Evolutionary conservation across 257 asterid genomes (phyloP).

Genomic region (Solanum piurae): DNA sequence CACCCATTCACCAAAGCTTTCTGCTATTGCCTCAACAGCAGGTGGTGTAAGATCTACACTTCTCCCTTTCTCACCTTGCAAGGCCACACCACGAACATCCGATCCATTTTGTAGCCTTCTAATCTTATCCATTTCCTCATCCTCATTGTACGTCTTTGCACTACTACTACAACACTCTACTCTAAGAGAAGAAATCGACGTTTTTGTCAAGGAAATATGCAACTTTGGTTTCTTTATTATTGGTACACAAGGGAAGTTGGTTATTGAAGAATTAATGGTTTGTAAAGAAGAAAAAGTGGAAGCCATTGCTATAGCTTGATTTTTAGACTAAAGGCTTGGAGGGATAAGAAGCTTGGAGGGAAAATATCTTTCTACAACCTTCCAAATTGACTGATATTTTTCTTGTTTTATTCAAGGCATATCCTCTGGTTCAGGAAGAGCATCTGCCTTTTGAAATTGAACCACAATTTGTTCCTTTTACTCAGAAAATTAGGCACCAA

Average conservation of each 20-base stretch:
- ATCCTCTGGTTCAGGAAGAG: neutral
- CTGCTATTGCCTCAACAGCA: constrained; percentile 82
- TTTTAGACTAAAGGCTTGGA: neutral
- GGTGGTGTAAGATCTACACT: constrained; percentile 64
- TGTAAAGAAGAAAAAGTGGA: constrained; percentile 27
- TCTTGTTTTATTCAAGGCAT: constrained; percentile 16
- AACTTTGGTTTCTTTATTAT: constrained; percentile 13
- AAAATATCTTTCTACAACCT: constrained; percentile 39
- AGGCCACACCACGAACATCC: constrained; percentile 88
- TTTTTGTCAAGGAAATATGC: constrained; percentile 10
- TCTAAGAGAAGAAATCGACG: neutral
- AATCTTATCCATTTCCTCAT: constrained; percentile 75
- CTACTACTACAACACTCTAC: constrained; percentile 26
- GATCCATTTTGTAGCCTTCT: constrained; percentile 82
- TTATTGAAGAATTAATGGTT: constrained; percentile 12
- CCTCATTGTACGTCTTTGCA: constrained; percentile 34
- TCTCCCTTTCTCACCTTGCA: constrained; percentile 76
- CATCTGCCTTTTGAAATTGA: neutral
- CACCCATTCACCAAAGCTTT: constrained; percentile 96
- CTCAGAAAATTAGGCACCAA: neutral
- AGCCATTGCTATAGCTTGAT: constrained; percentile 20
- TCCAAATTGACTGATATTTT: constrained; percentile 41
- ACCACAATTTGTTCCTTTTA: neutral
- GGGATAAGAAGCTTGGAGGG: constrained; percentile 20
- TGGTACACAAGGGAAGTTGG: constrained; percentile 15